phyloP scores from a whole-genome alignment of 108 stramenopile genomes.

The Cyclotella atomus region DNA sequence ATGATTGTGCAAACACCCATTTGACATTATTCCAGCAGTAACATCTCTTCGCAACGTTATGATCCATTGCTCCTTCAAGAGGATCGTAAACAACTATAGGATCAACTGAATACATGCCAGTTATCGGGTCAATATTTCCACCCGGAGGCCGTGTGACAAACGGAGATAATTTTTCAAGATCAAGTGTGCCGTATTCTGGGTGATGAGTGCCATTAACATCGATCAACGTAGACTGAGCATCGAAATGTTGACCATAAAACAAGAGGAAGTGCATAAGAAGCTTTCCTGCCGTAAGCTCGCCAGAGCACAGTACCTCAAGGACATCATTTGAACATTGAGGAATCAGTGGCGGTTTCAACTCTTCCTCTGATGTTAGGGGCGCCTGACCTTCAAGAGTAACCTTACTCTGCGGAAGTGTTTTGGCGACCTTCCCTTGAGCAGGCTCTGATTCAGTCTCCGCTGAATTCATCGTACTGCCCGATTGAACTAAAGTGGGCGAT shows the following conservation, averaged over 20 bases:
- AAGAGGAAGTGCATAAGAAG: constrained; percentile 88
- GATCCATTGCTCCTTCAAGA: constrained; percentile 76
- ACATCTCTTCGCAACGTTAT: constrained; percentile 84
- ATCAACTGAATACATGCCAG: constrained; percentile 86
- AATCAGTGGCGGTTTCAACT: constrained; percentile 37
- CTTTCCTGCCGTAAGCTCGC: constrained; percentile 82
- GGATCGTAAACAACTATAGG: constrained; percentile 90
- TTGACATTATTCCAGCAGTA: constrained; percentile 85
- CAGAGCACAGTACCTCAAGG: constrained; percentile 84
- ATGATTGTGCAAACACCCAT: constrained; percentile 87
- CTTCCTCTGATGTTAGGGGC: constrained; percentile 26
- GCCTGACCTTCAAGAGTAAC: constrained; percentile 25
- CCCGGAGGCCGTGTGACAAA: constrained; percentile 65
- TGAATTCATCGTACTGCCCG: not conserved
- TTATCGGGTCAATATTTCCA: constrained; percentile 77
- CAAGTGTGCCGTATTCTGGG: constrained; percentile 45
- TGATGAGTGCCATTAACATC: constrained; percentile 71
- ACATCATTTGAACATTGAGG: constrained; percentile 88
- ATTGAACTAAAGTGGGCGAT: not conserved
- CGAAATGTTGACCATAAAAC: constrained; percentile 88
- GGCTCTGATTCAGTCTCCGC: not conserved
- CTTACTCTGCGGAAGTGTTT: constrained; percentile 17
- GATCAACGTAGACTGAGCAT: constrained; percentile 75
- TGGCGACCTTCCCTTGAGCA: constrained; percentile 13
- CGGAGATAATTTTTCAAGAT: constrained; percentile 59